phyloP scores from a whole-genome alignment of 805 yeast species.

The Candida ficus region DNA sequence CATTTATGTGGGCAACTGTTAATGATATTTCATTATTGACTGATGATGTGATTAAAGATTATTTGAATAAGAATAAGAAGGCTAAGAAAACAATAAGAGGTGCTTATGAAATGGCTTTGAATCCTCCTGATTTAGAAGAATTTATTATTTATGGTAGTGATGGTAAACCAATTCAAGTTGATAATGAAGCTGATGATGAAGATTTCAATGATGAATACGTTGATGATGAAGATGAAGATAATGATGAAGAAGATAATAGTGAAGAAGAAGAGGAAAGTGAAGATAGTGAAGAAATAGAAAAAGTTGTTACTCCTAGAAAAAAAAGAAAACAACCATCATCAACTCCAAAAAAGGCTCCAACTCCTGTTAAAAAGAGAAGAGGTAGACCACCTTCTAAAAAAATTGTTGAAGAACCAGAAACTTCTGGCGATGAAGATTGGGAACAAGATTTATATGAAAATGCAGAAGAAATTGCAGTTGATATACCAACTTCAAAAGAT shows the following conservation, averaged over 20 bases:
- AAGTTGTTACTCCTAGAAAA: conserved; percentile 10
- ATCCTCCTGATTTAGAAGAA: conserved; percentile 44
- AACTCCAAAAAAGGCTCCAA: conserved; percentile 12
- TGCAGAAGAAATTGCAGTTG: conserved; percentile 17
- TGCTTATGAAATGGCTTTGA: conserved; percentile 52
- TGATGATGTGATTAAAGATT: conserved; percentile 36
- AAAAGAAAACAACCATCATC: conserved; percentile 14
- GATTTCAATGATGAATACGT: conserved; percentile 22
- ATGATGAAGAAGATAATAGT: conserved; percentile 21
- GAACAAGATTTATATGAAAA: conserved; percentile 16
- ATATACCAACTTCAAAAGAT: conserved; percentile 15
- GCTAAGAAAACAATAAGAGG: conserved; percentile 39
- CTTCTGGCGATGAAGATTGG: conserved; percentile 25
- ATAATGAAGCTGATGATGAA: conserved; percentile 29
- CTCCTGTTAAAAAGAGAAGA: conserved; percentile 13
- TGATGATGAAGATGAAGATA: conserved; percentile 28
- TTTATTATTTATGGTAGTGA: conserved; percentile 37
- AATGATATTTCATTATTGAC: conserved; percentile 46
- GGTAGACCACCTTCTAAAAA: conserved; percentile 7
- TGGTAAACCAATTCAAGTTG: conserved; percentile 33
- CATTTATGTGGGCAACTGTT: conserved; percentile 59
- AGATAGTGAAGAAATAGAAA: conserved; percentile 18
- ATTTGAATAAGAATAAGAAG: conserved; percentile 30
- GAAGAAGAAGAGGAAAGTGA: conserved; percentile 24
- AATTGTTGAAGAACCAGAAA: conserved; percentile 17